Evolutionary conservation across 768 basidiomycete species (phyloP), one percentile per base, ranked within the genome.

Genomic region (Amanita phalloides): DNA sequence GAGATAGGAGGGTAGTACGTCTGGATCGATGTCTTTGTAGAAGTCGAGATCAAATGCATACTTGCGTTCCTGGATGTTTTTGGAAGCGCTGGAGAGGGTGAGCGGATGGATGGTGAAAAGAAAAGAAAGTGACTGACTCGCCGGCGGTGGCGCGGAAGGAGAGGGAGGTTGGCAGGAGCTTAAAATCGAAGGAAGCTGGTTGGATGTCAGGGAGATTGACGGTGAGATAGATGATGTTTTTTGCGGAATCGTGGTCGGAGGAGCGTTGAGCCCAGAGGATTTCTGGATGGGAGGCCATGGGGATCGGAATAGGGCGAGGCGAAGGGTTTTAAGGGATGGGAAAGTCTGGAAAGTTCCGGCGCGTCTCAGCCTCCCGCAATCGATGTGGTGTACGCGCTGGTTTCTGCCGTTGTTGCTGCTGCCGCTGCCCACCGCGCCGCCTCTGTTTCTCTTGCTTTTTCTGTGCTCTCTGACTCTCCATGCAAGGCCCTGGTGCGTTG

Each of bases 251-350:
- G 55, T 55, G 49, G 48, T 67, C 75, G 37, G 81, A 86, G 73
- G 85, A 90, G 59, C 95, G 82, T 69, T 98, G 94, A 43, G 95
- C 94, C 92, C 94, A 98, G 2, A 93, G 76, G 33, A 95, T 74
- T 69, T 96, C 92, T 35, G 94, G 94, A 67, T 91, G 90, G 56
- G 62, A 65, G 33, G 72, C 58, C 75, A 77, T 76, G 43, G 55
- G 4, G 8, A 9, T 8, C 2, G n/a, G 23, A 1, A 11, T 7
- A 54, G 45, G 44, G 20, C 6, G 55, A 32, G 44, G 49, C 52
- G 53, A 42, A 23, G 46, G 46, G 55, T 61, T 57, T 62, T 56
- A 61, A 64, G 56, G 48, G 48, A 41, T 56, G 55, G 37, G 53
- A 45, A 48, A 58, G 49, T 48, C 62, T 69, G 58, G 74, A 75